Conservation (phyloP, 1,139 yeast genomes). For the Blastobotrys apis region DNA sequence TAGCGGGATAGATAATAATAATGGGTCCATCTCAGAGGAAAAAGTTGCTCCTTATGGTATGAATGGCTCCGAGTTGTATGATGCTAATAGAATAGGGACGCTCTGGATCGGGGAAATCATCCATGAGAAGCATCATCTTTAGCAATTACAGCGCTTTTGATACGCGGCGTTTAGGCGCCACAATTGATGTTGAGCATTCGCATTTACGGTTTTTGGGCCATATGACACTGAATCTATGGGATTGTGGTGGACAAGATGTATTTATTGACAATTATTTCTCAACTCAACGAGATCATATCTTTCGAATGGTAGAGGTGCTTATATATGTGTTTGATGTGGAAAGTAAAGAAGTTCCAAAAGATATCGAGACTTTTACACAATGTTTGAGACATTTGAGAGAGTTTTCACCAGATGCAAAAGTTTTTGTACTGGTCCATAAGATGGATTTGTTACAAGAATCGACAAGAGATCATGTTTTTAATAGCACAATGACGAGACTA, state of each 20-base stretch:
- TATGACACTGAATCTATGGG: constrained; percentile 95
- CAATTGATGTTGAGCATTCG: constrained; percentile 96
- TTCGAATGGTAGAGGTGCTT: constrained; percentile 94
- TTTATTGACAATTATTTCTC: constrained; percentile 93
- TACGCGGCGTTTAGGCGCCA: constrained; percentile 91
- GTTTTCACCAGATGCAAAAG: constrained; percentile 86
- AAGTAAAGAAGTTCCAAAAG: constrained; percentile 85
- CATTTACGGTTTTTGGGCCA: constrained; percentile 88
- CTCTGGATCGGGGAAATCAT: constrained; percentile 94
- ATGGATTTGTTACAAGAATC: constrained; percentile 93
- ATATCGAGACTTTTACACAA: constrained; percentile 84
- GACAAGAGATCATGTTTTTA: constrained; percentile 77
- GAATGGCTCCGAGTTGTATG: constrained; percentile 21
- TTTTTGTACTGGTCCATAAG: constrained; percentile 87
- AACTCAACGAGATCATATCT: constrained; percentile 83
- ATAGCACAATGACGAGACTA: constrained; percentile 76
- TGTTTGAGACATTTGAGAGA: constrained; percentile 78
- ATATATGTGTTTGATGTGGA: constrained; percentile 97
- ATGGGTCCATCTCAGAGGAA: constrained; percentile 33
- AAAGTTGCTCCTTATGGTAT: constrained; percentile 50
- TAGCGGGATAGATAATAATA: too few species aligned
- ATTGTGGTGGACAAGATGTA: constrained; percentile 92
- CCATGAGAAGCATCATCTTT: constrained; percentile 94
- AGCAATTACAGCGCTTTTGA: constrained; percentile 94
- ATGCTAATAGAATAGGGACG: constrained; percentile 57